Base-by-base conservation (phyloP, 2,329 filamentous ascomycete genomes). In the Aspergillus hortae region DNA sequence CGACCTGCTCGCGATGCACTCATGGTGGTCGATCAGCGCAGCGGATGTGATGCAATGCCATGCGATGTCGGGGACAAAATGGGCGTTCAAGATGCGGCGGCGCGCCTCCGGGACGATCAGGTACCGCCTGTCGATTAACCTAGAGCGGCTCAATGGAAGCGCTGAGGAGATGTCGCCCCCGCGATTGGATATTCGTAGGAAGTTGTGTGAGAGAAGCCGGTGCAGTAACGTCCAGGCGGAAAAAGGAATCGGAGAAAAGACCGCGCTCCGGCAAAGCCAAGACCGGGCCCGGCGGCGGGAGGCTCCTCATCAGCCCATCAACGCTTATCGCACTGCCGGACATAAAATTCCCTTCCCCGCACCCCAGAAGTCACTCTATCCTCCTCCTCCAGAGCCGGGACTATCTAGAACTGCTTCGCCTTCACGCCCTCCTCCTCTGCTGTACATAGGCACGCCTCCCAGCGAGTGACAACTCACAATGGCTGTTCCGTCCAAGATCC, bases 401-500 rank as follows among this genome's bases (percentile, higher is more conserved):
- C 27, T 30, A 30, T 30, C 27, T 2, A 30, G 27, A 30, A 5
- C 27, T 11, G 27, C 27, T 30, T 27, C 27, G 27, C 6, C 6
- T 30, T 30, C 27, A 30, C 27, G 27, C 27, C 27, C 27, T 30
- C 27, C 27, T 30, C 27, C 27, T 30, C 27, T 23, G 27, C 27
- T 30, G 27, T 30, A 30, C 6, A 30, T 30, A 30, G 27, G 7
- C 10, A 23, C 23, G 23, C 27, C 27, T 30, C 27, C 4, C 10
- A 30, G 27, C 27, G 10, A 30, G 27, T 11, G 27, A 30, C 27
- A 30, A 10, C 10, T 3, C 42, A 51, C 45, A 42, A 69, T 68
- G 62, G 53, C 62, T 27, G 56, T 73, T 40, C 71, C 71, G 7
- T 46, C 64, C 4, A 70, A 65, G 10, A 72, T 74, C 46, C 57